Conservation (phyloP, 495 filamentous ascomycete genomes). For the Talaromyces adpressus region DNA sequence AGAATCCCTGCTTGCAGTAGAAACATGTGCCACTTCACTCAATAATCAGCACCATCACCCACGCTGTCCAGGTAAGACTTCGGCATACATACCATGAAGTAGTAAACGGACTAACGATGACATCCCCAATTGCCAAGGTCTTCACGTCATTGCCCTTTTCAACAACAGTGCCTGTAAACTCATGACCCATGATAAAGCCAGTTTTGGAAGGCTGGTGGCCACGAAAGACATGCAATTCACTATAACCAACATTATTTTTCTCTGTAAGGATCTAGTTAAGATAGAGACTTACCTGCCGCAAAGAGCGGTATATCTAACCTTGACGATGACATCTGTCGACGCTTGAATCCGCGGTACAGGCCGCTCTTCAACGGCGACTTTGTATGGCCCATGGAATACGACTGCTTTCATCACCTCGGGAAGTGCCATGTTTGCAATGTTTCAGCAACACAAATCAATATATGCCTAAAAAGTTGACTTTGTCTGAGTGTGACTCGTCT, state of each 20-base stretch:
- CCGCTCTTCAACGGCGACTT: slow-evolving; percentile 41
- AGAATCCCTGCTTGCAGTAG: slow-evolving; percentile 79
- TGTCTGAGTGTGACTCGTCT: background rate
- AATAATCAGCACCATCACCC: slow-evolving; percentile 9
- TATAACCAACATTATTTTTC: slow-evolving; percentile 21
- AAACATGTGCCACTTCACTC: slow-evolving; percentile 66
- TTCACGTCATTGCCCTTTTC: slow-evolving; percentile 62
- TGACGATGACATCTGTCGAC: slow-evolving; percentile 73
- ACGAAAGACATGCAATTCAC: slow-evolving; percentile 86
- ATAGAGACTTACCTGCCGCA: slow-evolving; percentile 68
- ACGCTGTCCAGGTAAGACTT: background rate
- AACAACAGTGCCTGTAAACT: slow-evolving; percentile 74
- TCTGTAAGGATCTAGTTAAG: background rate
- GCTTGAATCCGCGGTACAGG: slow-evolving; percentile 56
- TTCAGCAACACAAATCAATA: too few species aligned
- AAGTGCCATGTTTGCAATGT: background rate
- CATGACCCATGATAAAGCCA: slow-evolving; percentile 62
- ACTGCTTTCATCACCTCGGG: slow-evolving; percentile 36
- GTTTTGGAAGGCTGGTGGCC: slow-evolving; percentile 62
- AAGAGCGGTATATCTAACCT: slow-evolving; percentile 77
- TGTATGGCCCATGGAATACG: slow-evolving; percentile 40
- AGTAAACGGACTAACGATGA: slow-evolving; percentile 78
- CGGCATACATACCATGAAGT: slow-evolving; percentile 62
- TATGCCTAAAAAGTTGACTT: background rate
- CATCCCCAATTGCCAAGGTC: slow-evolving; percentile 66